Conservation (phyloP, 345 rosid genomes). For the Citrus glauca region DNA sequence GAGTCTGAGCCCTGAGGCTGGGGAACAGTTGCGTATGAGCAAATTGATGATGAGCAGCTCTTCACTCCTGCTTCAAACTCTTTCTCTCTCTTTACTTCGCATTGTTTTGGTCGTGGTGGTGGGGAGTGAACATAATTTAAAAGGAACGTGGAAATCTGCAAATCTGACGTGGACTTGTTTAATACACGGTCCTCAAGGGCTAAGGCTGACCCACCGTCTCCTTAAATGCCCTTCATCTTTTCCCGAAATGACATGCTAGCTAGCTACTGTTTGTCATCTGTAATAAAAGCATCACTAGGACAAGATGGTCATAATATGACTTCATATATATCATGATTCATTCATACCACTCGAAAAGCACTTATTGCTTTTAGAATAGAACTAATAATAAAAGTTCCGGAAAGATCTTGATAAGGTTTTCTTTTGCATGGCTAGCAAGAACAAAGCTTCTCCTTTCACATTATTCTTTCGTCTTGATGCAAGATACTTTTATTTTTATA, state of each 20-base stretch:
- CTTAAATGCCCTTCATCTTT: conserved; percentile 11
- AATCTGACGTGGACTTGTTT: conserved; percentile 33
- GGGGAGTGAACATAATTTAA: conserved; percentile 15
- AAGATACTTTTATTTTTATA: background rate
- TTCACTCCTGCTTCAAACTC: background rate
- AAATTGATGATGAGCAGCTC: background rate
- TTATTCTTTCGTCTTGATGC: background rate
- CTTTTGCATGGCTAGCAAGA: background rate
- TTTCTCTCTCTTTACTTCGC: conserved; percentile 7
- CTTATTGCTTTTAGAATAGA: background rate
- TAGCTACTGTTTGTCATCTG: background rate
- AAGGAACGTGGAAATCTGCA: conserved; percentile 11
- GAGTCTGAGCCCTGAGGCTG: too few species aligned
- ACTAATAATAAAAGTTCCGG: background rate
- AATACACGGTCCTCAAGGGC: conserved; percentile 18
- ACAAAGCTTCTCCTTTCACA: background rate
- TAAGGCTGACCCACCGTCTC: conserved; percentile 24
- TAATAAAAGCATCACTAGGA: background rate
- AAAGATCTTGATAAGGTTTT: conserved; percentile 20
- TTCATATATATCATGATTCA: background rate
- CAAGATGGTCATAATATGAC: background rate
- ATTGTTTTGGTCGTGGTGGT: background rate
- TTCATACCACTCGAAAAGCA: background rate
- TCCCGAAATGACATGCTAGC: background rate
- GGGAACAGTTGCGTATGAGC: too few species aligned